Conservation (phyloP, 192 early-diverging fungal species). For the Anaeromyces robustus region DNA sequence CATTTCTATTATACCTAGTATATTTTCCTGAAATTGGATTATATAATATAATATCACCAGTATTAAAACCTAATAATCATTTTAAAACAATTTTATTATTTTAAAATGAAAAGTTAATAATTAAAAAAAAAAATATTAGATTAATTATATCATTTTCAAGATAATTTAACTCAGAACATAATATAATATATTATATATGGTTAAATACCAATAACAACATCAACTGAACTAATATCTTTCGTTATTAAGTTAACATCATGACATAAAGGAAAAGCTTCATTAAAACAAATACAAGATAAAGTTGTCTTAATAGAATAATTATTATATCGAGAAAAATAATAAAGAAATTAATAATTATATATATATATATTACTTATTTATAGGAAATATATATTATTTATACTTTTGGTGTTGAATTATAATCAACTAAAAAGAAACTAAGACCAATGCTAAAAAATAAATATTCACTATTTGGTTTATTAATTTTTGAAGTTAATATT, state of each 20-base stretch:
- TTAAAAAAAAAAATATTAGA: no score
- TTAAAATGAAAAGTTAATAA: no score
- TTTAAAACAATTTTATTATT: no score
- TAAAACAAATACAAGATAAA: slow-evolving; percentile 59
- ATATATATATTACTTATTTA: no score
- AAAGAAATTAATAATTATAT: no score
- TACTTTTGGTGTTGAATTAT: background rate
- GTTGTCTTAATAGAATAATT: slow-evolving; percentile 13
- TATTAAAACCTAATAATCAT: slow-evolving; percentile 17
- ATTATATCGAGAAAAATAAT: no score
- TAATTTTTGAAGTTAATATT: background rate
- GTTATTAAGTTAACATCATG: slow-evolving; percentile 70
- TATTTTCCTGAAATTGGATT: slow-evolving; percentile 79
- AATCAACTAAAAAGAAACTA: background rate
- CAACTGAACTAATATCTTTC: slow-evolving; percentile 48
- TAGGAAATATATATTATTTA: background rate
- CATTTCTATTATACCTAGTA: slow-evolving; percentile 64
- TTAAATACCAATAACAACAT: slow-evolving; percentile 65
- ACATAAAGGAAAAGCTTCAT: slow-evolving; percentile 60
- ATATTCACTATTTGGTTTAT: background rate
- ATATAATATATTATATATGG: slow-evolving; percentile 1
- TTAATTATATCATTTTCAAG: no score
- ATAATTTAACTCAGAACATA: no score
- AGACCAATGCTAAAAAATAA: background rate
- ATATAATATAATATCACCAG: slow-evolving; percentile 71